Base-by-base conservation (phyloP, 371 early-diverging fungal species). In the Sporodiniella umbellata region DNA sequence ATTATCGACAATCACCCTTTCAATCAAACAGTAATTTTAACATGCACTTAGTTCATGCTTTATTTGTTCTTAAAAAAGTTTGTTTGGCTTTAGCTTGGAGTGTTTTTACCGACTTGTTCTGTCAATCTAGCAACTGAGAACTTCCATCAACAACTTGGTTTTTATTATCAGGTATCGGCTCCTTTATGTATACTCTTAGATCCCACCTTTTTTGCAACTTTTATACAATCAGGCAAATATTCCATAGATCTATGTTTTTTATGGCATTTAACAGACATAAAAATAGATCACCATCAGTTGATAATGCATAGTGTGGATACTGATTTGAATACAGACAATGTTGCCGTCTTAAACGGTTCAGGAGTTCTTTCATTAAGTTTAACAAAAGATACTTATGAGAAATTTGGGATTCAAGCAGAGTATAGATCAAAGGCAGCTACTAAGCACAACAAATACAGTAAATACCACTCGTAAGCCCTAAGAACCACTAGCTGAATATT, bases 301-400 rank as follows among this genome's bases (percentile, higher is more conserved):
- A 42, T 58, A 10, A 61, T 63, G 64, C 79, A 55, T 43, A 79
- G 69, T 24, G 35, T 74, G 0, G 64, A 72, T 24, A 68, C 75
- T 8, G 56, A 72, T 14, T 59, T 84, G 19, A 81, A 84, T 51
- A 68, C 70, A 2, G 72, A 79, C 53, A 67, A 84, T 50, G 76
- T 81, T 6, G 58, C 80, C 2, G 68, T 76, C 8, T 17, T 84
- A 0, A 73, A 77, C 50, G 66, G 67, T 10, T 53, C 64, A 45
- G 84, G 84, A 59, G 66, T 58, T 22, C 51, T 84, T 8, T 62
- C 65, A 6, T 50, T 84, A 24, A 78, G 77, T 33, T 48, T 84
- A n/a, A 56, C 66, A 19, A 84, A 84, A 48, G 66, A 78, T 22
- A 70, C 80, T 0, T 82, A 78, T 42, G 80, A 84, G 48, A 59